Percentiles rank a stretch among this genome's conserved stretches.
These are phyloP conservation scores for Malus hybrid DNA, from an alignment of 331 rosid genomes.

Conservation along the genomic window DNA sequence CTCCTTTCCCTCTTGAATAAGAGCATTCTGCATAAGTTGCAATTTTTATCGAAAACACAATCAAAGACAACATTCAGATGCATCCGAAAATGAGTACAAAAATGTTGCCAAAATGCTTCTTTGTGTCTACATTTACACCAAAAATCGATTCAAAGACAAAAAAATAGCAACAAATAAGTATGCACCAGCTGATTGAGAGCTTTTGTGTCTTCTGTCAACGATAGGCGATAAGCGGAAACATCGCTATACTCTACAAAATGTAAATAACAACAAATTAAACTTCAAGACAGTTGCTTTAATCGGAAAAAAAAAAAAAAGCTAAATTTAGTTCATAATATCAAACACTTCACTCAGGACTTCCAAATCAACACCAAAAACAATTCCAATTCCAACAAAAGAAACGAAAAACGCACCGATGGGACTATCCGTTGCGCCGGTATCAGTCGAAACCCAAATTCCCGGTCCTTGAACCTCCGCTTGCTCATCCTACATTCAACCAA, in stretches of 20 bases:
- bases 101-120: not conserved
- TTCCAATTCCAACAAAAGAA: not conserved
- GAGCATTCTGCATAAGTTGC: constrained; percentile 55
- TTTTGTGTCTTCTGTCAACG: constrained; percentile 94
- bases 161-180: not conserved
- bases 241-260: constrained; percentile 72
- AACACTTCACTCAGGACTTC: not conserved
- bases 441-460: constrained; percentile 83
- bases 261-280: not conserved
- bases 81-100: not conserved
- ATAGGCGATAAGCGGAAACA: constrained; percentile 84
- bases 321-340: not conserved
- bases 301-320: not conserved
- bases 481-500: constrained; percentile 52
- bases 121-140: not conserved
- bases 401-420: constrained; percentile 57
- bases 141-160: not conserved
- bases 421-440: constrained; percentile 81
- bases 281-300: not conserved
- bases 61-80: not conserved
- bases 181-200: constrained; percentile 95
- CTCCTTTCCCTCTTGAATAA: constrained; percentile 88
- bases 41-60: not conserved
- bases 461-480: constrained; percentile 96
- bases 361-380: not conserved